These are phyloP conservation scores for Phlyctochytrium arcticum DNA, from an alignment of 192 early-diverging fungal species.

Conservation along the genomic window DNA sequence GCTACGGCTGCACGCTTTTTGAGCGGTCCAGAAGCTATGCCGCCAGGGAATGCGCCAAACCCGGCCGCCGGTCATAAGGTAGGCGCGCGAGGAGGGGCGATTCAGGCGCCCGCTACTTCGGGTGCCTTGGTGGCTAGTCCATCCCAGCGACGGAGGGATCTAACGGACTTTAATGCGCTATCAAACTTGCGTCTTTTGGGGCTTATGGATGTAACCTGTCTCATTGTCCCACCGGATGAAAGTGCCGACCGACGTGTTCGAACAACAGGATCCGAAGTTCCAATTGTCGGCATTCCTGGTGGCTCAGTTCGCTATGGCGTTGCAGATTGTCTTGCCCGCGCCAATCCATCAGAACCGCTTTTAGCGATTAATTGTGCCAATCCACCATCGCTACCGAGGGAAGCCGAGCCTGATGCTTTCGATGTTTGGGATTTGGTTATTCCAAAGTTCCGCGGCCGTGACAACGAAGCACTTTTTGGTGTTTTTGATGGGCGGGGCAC, in stretches of 20 bases:
- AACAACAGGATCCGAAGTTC: slow-evolving; percentile 68
- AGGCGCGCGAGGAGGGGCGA: slow-evolving; percentile 24
- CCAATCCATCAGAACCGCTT: slow-evolving; percentile 6
- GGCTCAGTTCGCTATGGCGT: slow-evolving; percentile 75
- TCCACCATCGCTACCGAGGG: not conserved
- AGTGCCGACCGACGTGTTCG: slow-evolving; percentile 75
- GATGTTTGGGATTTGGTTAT: slow-evolving; percentile 83
- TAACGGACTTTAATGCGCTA: slow-evolving; percentile 74
- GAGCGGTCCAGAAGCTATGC: not conserved
- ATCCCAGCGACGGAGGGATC: slow-evolving; percentile 35
- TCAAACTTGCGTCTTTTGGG: slow-evolving; percentile 76
- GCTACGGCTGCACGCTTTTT: slow-evolving; percentile 8
- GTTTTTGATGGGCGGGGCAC: slow-evolving; percentile 76
- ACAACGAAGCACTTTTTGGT: slow-evolving; percentile 86
- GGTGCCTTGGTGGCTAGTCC: slow-evolving; percentile 41
- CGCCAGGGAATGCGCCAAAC: slow-evolving; percentile 26
- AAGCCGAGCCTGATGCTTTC: slow-evolving; percentile 51
- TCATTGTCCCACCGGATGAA: slow-evolving; percentile 78
- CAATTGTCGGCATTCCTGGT: slow-evolving; percentile 53
- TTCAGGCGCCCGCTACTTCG: slow-evolving; percentile 17
- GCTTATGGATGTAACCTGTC: slow-evolving; percentile 85
- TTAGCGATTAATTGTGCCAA: not conserved
- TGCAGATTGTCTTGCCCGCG: slow-evolving; percentile 68
- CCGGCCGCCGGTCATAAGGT: slow-evolving; percentile 23
- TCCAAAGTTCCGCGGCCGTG: slow-evolving; percentile 75